These are phyloP conservation scores for Paramecium biaurelia DNA, from an alignment of 73 alveolate genomes.

Conservation along the genomic window DNA sequence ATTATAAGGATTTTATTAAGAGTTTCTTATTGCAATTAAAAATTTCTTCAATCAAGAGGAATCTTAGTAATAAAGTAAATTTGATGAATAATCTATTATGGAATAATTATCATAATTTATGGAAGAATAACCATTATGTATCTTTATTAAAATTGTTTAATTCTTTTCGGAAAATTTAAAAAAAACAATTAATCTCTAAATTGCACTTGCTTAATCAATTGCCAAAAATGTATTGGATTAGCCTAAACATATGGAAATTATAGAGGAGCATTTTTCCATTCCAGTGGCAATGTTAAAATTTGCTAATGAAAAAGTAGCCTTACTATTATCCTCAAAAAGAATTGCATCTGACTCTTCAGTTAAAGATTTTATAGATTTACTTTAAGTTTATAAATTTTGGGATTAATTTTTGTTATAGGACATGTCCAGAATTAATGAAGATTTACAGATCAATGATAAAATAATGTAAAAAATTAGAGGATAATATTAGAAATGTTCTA, in stretches of 20 bases:
- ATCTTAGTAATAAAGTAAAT: neutral
- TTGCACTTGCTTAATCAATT: neutral
- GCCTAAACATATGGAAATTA: neutral
- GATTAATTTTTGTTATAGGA: neutral
- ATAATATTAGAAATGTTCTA: constrained; percentile 27
- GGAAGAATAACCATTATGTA: neutral
- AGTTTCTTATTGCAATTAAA: neutral
- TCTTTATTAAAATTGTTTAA: neutral
- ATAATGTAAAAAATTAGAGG: neutral
- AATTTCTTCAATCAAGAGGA: neutral
- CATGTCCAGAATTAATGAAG: neutral
- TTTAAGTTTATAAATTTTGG: constrained; percentile 29
- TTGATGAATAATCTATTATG: neutral
- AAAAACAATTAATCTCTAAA: neutral
- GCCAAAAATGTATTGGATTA: neutral
- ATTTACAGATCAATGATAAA: neutral
- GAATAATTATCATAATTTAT: neutral
- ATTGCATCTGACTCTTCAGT: neutral
- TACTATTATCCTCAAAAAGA: neutral
- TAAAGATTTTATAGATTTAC: constrained; percentile 30
- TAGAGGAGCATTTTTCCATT: constrained; percentile 14
- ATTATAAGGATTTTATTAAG: constrained; percentile 15
- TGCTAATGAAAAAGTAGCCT: constrained; percentile 25
- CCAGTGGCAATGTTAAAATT: constrained; percentile 46
- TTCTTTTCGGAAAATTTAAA: constrained; percentile 21